A percentile compares a stretch with the other conserved stretches of the same genome.
Evolutionary conservation across 2,329 filamentous ascomycete species (phyloP).

Genomic region (Aspergillus nomiae): DNA sequence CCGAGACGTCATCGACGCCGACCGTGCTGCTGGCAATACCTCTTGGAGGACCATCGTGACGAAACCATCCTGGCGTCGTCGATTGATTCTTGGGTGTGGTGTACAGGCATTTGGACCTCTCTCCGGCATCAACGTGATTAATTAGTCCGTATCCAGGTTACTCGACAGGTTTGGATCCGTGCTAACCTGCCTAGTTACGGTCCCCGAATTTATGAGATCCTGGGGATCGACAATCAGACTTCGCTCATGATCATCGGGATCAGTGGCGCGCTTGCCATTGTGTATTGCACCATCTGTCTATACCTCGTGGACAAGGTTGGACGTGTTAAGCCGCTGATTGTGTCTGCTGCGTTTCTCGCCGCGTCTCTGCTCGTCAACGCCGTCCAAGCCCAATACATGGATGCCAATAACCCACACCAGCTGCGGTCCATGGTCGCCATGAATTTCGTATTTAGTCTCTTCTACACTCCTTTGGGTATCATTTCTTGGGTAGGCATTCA

Average conservation of each 20-base stretch:
- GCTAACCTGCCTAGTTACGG: constrained; percentile 29
- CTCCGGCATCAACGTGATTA: constrained; percentile 51
- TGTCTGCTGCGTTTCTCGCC: constrained; percentile 43
- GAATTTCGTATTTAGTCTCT: constrained; percentile 49
- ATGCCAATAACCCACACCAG: constrained; percentile 35
- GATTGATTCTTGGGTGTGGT: constrained; percentile 48
- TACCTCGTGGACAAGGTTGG: constrained; percentile 48
- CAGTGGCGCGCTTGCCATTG: constrained; percentile 50
- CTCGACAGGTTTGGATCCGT: background rate
- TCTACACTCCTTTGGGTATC: constrained; percentile 45
- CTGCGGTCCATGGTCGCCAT: constrained; percentile 48
- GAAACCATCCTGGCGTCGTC: constrained; percentile 47
- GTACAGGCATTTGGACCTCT: constrained; percentile 52
- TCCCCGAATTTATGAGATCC: constrained; percentile 44
- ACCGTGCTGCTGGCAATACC: constrained; percentile 36
- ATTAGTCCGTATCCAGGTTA: constrained; percentile 28
- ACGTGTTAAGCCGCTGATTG: constrained; percentile 50
- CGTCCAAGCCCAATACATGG: constrained; percentile 39
- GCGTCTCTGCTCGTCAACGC: constrained; percentile 41
- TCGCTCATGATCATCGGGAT: constrained; percentile 55
- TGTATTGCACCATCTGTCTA: constrained; percentile 49
- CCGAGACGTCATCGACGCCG: constrained; percentile 38
- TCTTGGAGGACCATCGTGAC: constrained; percentile 43
- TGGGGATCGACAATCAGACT: constrained; percentile 45
- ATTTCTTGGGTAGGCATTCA: constrained; percentile 39